Conservation (phyloP, 2,329 filamentous ascomycete genomes). For the Cladosporium velox region DNA sequence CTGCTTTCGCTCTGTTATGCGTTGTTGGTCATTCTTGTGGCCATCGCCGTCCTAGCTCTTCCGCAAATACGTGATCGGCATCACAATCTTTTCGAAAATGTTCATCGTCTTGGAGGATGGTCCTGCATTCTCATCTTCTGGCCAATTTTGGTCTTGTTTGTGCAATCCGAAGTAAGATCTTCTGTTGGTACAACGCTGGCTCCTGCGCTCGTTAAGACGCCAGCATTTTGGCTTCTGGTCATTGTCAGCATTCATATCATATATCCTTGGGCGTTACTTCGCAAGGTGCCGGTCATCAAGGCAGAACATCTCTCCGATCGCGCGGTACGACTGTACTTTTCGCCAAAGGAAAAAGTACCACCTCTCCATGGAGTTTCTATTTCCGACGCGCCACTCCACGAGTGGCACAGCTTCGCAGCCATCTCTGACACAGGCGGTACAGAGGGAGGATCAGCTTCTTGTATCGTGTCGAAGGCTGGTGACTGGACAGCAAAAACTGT, state of each 20-base stretch:
- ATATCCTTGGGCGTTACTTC: background rate
- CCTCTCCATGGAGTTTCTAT: background rate
- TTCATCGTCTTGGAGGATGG: constrained; percentile 1
- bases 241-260: background rate
- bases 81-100: constrained; percentile 6
- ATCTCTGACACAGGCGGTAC: background rate
- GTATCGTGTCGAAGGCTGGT: background rate
- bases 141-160: constrained; percentile 7
- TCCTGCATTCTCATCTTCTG: background rate
- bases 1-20: background rate
- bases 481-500: constrained; percentile 6
- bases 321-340: background rate
- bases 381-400: background rate
- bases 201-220: background rate
- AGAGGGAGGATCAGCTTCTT: background rate
- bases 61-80: background rate
- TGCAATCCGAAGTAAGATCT: background rate
- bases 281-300: background rate
- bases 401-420: constrained; percentile 7
- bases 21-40: background rate
- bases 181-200: background rate
- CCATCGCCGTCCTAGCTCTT: background rate
- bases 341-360: background rate
- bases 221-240: background rate
- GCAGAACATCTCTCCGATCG: background rate